Base-by-base conservation (phyloP, 345 rosid species). In the Luvunga scandens region DNA sequence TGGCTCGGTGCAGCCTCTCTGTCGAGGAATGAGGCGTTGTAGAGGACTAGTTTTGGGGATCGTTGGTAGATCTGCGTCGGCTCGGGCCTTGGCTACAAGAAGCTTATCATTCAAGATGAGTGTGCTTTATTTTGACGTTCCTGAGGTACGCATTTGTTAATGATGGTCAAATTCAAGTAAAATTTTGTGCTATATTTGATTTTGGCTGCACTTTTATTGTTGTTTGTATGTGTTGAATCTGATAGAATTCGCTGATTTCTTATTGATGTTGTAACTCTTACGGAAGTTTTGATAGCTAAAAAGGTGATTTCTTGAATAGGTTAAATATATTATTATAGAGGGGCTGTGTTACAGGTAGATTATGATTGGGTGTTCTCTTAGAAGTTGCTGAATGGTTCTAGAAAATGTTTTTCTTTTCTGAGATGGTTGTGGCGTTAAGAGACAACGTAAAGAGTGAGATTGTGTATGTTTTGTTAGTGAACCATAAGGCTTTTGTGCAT, bases 21-120 rank as follows among this genome's bases (percentile, higher is more conserved):
- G 98, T 56, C 80, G 97, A 62, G 99, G 99, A 70, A 97, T 97
- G 98, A 89, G 98, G 83, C 84, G 99, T 71, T 97, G 99, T 77
- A 88, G 98, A 66, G 99, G 99, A 48, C 81, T 97, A 83, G 98
- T 97, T 75, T 85, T 94, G 81, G 99, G 98, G 68, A 93, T 97
- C 60, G 83, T 94, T 66, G 99, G 99, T 66, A 93, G 93, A 90
- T 94, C 98, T 83, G 91, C 90, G 1, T 91, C 99, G 1, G 98
- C 99, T 18, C 75, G 88, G 78, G 87, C 88, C 55, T 80, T 97
- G 78, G 98, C 97, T 25, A 88, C 88, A 16, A 82, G 99, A 65
- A 94, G 98, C 88, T 89, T 97, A 85, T 95, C 99, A 65, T 97
- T 97, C 87, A 94, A 90, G 89, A 97, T 97, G 91, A 97, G 90